Evolutionary conservation across 257 asterid genomes (phyloP).

Genomic region (Nicotiana benthamiana): DNA sequence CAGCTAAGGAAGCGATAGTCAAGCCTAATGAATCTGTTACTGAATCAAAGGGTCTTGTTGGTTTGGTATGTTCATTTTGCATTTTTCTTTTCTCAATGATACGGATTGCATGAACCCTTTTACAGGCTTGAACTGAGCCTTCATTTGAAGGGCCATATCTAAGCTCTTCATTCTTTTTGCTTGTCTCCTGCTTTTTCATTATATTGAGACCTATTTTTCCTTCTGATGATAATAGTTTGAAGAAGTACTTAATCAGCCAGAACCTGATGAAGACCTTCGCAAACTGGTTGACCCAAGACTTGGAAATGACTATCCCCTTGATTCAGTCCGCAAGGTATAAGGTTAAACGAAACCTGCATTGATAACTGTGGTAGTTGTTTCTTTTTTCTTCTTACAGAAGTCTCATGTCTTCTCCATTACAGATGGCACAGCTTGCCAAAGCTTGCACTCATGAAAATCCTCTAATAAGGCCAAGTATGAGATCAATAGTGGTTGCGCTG

Average conservation of each 20-base stretch:
- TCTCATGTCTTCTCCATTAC: not conserved
- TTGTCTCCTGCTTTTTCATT: not conserved
- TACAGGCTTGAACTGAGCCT: not conserved
- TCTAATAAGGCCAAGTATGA: slow-evolving; percentile 77
- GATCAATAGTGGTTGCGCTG: slow-evolving; percentile 78
- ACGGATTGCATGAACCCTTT: not conserved
- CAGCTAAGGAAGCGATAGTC: slow-evolving; percentile 89
- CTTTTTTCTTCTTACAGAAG: not conserved
- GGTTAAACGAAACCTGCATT: not conserved
- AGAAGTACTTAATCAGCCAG: slow-evolving; percentile 61
- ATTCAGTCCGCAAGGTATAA: slow-evolving; percentile 62
- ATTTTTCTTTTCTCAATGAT: not conserved
- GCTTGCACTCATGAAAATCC: slow-evolving; percentile 88
- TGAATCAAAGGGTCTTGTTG: slow-evolving; percentile 84
- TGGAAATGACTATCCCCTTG: slow-evolving; percentile 62
- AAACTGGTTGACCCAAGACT: slow-evolving; percentile 69
- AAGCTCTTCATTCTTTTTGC: not conserved
- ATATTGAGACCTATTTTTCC: not conserved
- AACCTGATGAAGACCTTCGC: slow-evolving; percentile 40
- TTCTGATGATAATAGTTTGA: slow-evolving; percentile 49
- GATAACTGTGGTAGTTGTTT: not conserved
- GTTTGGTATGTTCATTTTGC: slow-evolving; percentile 39
- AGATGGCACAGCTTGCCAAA: slow-evolving; percentile 81
- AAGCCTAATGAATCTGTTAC: slow-evolving; percentile 40
- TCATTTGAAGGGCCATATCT: not conserved